Percentiles rank a stretch among this genome's conserved stretches.
phyloP scores from a whole-genome alignment of 441 rosid genomes.

The Arabidopsis hybrid region DNA sequence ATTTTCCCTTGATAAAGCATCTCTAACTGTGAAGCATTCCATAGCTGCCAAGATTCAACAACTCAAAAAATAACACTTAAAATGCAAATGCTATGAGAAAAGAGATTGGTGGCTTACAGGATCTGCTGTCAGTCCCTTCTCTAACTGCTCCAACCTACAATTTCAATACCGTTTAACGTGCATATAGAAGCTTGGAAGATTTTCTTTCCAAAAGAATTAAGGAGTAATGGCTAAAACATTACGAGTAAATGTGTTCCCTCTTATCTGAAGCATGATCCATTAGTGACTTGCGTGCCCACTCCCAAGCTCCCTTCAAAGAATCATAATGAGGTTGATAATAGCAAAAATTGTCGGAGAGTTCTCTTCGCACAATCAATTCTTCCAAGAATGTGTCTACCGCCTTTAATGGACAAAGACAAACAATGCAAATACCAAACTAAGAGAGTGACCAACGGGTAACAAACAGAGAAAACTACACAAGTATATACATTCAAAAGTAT shows the following conservation, averaged over 20 bases:
- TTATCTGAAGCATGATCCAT: constrained; percentile 83
- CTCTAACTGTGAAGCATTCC: constrained; percentile 97
- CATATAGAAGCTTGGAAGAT: background rate
- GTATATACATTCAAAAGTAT: background rate
- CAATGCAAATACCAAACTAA: constrained; percentile 27
- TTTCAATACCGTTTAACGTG: constrained; percentile 26
- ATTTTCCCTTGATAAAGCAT: constrained; percentile 93
- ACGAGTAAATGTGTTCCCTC: constrained; percentile 83
- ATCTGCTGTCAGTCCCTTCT: constrained; percentile 90
- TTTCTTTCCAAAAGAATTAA: constrained; percentile 8
- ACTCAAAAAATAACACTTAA: background rate
- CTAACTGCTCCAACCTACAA: constrained; percentile 83
- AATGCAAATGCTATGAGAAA: background rate
- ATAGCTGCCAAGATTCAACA: constrained; percentile 61
- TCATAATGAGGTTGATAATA: constrained; percentile 89
- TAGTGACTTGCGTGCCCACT: constrained; percentile 88
- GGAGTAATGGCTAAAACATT: constrained; percentile 28
- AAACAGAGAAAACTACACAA: constrained; percentile 5
- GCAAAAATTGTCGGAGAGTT: constrained; percentile 91
- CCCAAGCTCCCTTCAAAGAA: constrained; percentile 90
- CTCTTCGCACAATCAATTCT: constrained; percentile 88
- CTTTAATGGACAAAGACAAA: constrained; percentile 46
- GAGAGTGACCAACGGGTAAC: constrained; percentile 7
- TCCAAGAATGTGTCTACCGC: constrained; percentile 88
- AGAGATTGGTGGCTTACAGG: constrained; percentile 57